Base-by-base conservation (phyloP, 495 filamentous ascomycete species). In the Thermothielavioides terrestris region DNA sequence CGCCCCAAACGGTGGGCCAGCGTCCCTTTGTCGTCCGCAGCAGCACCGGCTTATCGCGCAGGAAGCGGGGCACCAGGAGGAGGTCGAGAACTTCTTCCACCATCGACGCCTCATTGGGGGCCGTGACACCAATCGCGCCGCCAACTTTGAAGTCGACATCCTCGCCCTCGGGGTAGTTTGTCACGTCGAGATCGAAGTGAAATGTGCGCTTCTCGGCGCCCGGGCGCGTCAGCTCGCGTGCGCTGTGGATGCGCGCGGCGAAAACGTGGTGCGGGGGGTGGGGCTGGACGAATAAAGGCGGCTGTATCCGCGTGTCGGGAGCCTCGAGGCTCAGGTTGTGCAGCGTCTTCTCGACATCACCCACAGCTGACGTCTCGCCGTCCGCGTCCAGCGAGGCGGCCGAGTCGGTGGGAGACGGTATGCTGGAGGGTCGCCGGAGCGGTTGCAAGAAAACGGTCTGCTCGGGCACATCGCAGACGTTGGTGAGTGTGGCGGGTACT, bases 1-100 rank as follows among this genome's bases (percentile, higher is more conserved):
- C 85, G 18, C 90, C 91, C 92, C 94, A 98, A 38, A 98, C 92
- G 9, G 92, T 97, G 2, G 92, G 92, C 92, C 92, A 98, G 8
- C 92, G 75, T 14, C 94, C 94, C 28, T 74, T 77, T 20, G 73
- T 78, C 2, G 92, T 98, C 56, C 80, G 78, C 32, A 97, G 68
- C 12, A 82, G 68, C 20, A 95, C 75, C 14, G 83, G 82, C 67
- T 85, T 89, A 60, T 94, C 87, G 34, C 91, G 81, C 45, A 92
- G 76, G 49, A 78, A 83, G 27, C 76, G 78, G 4, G 88, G 86
- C 15, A 96, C 76, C 45, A 84, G 71, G 6, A 98, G 81, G 12
- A 84, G 69, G 55, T 95, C 80, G 57, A 98, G 75, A 26, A 96
- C 72, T 31, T 90, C 85, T 18, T 95, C 82, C 12, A 98, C 91